A percentile compares a stretch with the other conserved stretches of the same genome.
phyloP scores from a whole-genome alignment of 2,329 filamentous ascomycete species.

The Bipolaris bicolor region DNA sequence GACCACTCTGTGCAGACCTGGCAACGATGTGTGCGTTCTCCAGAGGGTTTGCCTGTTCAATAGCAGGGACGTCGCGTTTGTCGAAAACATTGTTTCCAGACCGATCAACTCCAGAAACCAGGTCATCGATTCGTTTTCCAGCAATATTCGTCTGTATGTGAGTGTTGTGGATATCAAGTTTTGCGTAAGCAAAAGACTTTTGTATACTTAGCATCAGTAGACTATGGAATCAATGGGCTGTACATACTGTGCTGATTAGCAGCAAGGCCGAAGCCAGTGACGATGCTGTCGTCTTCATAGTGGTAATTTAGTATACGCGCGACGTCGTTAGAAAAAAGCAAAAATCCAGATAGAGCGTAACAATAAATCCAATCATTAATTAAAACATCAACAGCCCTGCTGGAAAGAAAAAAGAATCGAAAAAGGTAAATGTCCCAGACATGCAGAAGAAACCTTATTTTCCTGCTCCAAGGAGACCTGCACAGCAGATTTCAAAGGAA shows the following conservation, averaged over 20 bases:
- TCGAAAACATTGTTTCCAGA: conserved; percentile 11
- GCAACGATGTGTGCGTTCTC: conserved; percentile 18
- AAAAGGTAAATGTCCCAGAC: conserved; percentile 37
- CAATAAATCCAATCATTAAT: conserved; percentile 32
- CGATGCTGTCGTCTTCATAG: conserved; percentile 40
- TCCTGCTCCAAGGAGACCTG: conserved; percentile 38
- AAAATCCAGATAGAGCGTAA: neutral
- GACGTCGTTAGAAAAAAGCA: neutral
- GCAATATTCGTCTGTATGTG: conserved; percentile 30
- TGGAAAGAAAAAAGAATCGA: conserved; percentile 32
- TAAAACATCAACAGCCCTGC: conserved; percentile 47
- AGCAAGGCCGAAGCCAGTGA: conserved; percentile 35
- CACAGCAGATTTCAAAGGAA: conserved; percentile 36
- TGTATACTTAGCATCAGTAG: conserved; percentile 23
- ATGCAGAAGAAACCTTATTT: conserved; percentile 28
- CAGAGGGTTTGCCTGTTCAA: conserved; percentile 15
- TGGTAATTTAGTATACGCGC: conserved; percentile 8
- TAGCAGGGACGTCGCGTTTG: too few relatives aligned
- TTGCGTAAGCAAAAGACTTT: conserved; percentile 38
- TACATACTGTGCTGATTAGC: conserved; percentile 40
- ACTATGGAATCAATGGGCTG: neutral
- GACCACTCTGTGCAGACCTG: conserved; percentile 23
- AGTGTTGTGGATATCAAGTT: conserved; percentile 32
- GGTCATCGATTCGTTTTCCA: conserved; percentile 34
- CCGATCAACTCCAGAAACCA: conserved; percentile 32